Evolutionary conservation across 2,329 filamentous ascomycete species (phyloP).

Genomic region (Thielaviopsis populi): DNA sequence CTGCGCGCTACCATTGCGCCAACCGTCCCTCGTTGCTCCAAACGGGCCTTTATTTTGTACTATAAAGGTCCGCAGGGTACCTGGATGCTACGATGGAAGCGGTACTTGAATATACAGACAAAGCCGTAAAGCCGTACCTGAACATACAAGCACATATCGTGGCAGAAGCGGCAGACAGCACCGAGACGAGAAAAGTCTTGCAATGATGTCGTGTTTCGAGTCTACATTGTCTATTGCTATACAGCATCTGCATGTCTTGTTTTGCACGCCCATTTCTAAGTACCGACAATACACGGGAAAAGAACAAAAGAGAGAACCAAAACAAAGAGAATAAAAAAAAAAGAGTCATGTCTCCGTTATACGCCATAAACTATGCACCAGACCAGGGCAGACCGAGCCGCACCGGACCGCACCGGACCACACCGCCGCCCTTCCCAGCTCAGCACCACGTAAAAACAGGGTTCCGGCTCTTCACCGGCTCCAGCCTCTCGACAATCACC

Average conservation of each 20-base stretch:
- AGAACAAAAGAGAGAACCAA: not conserved
- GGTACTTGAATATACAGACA: no score
- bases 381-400: no score
- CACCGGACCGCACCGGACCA: not conserved
- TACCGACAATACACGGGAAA: not conserved
- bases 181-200: no score
- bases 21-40: constrained; percentile 14
- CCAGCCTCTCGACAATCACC: constrained; percentile 90
- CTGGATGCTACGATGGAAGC: no score
- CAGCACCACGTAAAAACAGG: constrained; percentile 97
- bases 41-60: not conserved
- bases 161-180: no score
- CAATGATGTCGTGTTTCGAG: not conserved
- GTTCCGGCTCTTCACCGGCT: constrained; percentile 88
- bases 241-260: not conserved
- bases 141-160: no score
- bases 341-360: not conserved
- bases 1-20: constrained; percentile 18
- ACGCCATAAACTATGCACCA: not conserved
- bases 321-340: not conserved
- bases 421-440: constrained; percentile 18
- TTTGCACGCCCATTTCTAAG: not conserved
- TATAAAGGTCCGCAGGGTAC: not conserved
- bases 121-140: no score
- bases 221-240: not conserved